Conservation (phyloP, 1,284 basidiomycete genomes). For the Cystobasidium sp. region DNA sequence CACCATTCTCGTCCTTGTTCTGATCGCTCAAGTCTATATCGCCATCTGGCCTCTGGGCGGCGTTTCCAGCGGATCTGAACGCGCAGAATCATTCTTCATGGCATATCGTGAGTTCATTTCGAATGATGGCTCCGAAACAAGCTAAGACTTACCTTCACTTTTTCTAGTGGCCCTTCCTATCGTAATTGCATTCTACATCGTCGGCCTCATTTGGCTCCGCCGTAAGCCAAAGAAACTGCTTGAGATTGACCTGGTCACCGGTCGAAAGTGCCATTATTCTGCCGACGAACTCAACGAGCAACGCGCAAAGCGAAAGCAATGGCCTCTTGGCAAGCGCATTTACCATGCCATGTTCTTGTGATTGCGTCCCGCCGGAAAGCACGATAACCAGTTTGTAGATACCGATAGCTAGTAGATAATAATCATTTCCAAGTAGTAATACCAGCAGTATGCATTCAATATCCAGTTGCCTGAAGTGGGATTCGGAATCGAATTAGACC, state of each 20-base stretch:
- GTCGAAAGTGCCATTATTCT: conserved; percentile 59
- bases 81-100: conserved; percentile 61
- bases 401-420: too few relatives aligned
- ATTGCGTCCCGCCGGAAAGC: neutral
- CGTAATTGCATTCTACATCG: conserved; percentile 55
- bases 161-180: conserved; percentile 51
- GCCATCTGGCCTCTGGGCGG: conserved; percentile 54
- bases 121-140: neutral
- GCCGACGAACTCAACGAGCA: conserved; percentile 57
- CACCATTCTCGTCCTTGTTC: conserved; percentile 51
- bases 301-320: conserved; percentile 26
- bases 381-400: neutral
- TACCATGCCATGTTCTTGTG: conserved; percentile 27
- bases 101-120: conserved; percentile 56
- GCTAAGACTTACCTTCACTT: neutral
- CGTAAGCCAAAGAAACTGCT: conserved; percentile 54
- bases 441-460: too few relatives aligned
- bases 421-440: too few relatives aligned
- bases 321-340: conserved; percentile 39
- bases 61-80: conserved; percentile 48
- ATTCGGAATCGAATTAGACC: too few relatives aligned
- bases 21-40: conserved; percentile 48
- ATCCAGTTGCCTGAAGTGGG: too few relatives aligned
- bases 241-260: conserved; percentile 60
- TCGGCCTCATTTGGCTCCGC: conserved; percentile 56